Base-by-base conservation (phyloP, 2,329 filamentous ascomycete species). In the Aspergillus fumigatiaffinis region DNA sequence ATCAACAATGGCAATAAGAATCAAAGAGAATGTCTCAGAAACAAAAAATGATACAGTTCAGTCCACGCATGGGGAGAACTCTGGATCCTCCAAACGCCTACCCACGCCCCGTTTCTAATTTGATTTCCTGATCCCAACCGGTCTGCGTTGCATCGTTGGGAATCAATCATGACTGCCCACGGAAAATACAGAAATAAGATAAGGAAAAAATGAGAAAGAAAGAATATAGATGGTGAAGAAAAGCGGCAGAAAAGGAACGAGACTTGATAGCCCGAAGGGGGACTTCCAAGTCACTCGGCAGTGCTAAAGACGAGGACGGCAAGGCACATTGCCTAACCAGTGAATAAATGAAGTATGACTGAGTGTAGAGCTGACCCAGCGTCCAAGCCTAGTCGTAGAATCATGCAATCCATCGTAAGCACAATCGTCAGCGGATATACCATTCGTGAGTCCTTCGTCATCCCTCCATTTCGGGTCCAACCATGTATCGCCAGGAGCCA, bases 361-460 rank as follows among this genome's bases (percentile, higher is more conserved):
- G 50, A 38, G 38, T 41, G 49, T 55, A 54, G 50, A 29, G 32
- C 58, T 48, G 12, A 29, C 26, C 28, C 9, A 46, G 26, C 32
- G 38, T 14, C 52, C 57, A 59, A 62, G 56, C 58, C 58, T 49
- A 59, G 63, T 70, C 67, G 61, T 71, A 60, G 63, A 55, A 64
- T 69, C 68, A 66, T 71, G 62, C 61, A 64, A 60, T 65, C 63
- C 65, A 63, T 66, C 62, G 55, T 66, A 63, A 65, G 57, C 59
- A 53, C 63, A 61, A 64, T 65, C 61, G 62, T 66, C 61, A 65
- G 60, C 53, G 56, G 62, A 63, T 64, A 61, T 59, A 64, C 63
- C 62, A 55, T 66, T 64, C 67, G 59, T 66, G 60, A 63, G 53
- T 60, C 65, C 63, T 66, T 66, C 54, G 58, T 59, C 49, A 52